These are phyloP conservation scores for Phytophthora pistaciae DNA, from an alignment of 352 stramenopile species.

Conservation along the genomic window DNA sequence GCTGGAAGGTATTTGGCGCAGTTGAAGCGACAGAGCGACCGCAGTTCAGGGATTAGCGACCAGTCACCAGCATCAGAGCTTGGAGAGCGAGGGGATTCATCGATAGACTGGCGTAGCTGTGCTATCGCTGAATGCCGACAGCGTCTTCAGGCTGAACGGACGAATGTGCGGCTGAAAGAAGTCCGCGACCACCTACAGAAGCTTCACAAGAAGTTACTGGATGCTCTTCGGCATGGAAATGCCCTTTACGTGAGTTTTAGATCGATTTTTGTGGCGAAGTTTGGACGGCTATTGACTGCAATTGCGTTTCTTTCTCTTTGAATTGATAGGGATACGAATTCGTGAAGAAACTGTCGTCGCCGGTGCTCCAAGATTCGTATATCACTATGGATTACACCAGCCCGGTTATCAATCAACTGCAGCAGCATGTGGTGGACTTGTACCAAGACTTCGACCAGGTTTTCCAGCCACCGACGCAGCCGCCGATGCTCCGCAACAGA, in stretches of 20 bases:
- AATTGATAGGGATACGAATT: background rate
- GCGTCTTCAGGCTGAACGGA: slow-evolving; percentile 20
- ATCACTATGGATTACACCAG: no score
- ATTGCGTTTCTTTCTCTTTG: background rate
- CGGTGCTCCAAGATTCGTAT: background rate
- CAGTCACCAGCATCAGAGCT: background rate
- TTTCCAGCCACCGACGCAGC: slow-evolving; percentile 10
- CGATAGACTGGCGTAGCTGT: slow-evolving; percentile 5
- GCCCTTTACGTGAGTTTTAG: slow-evolving; percentile 5
- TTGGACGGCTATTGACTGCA: background rate
- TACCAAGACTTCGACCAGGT: no score
- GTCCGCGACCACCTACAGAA: slow-evolving; percentile 19
- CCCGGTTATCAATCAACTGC: slow-evolving; percentile 15
- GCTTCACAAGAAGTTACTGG: background rate
- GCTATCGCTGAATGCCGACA: slow-evolving; percentile 17
- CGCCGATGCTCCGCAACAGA: background rate
- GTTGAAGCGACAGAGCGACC: slow-evolving; percentile 11
- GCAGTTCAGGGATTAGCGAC: background rate
- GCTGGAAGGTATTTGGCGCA: slow-evolving; percentile 21
- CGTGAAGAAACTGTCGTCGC: background rate
- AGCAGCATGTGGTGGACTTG: slow-evolving; percentile 2
- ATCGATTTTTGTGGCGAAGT: background rate
- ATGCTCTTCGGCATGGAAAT: slow-evolving; percentile 9
- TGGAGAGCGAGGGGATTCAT: background rate
- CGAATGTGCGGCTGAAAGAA: slow-evolving; percentile 25